Evolutionary conservation across 177 flowering plant species (phyloP), one percentile per base, ranked within the genome.

Genomic region (Vitis hybrid): DNA sequence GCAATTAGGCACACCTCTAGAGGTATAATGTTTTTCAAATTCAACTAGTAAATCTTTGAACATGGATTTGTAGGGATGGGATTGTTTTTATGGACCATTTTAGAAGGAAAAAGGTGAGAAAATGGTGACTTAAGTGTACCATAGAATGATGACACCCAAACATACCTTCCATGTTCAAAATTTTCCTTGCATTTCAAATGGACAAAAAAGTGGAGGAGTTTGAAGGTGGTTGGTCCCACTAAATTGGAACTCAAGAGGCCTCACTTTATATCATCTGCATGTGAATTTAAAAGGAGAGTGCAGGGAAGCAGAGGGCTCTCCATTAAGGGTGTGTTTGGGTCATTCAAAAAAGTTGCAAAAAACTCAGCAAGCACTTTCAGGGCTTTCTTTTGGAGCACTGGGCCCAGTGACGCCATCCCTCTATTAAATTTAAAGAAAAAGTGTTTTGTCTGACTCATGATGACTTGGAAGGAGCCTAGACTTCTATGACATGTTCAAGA

Each of bases 391-490:
- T 59, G 20, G 20, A 29, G 11, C 16, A 52, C 2, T 39, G 60
- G 67, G 65, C 49, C 71, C 71, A 10, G 31, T 70, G 78, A 70
- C 60, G 29, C 52, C 69, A 62, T 31, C 77, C 55, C 62, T 50
- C 22, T 10, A 26, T 19, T 58, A 61, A 70, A 60, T 55, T 31
- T 1, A 66, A 62, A 52, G 67, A 10, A 62, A 79, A 77, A 78
- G 75, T 55, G 69, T 64, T 72, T 78, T 78, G 83, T 82, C 88
- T 68, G 75, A 85, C 82, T 82, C 86, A 80, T 15, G 72, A 66
- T 82, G 84, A 81, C 56, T 76, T 83, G 88, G 84, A 68, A 50
- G 70, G 72, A 51, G 60, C 71, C 55, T 29, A 51, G 66, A 63
- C 65, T 10, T 13, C 6, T 19, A 57, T 73, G 13, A 39, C 72